A percentile compares a stretch with the other conserved stretches of the same genome.
Conservation (phyloP, 2,329 filamentous ascomycete genomes). For the Colletotrichum karsti region DNA sequence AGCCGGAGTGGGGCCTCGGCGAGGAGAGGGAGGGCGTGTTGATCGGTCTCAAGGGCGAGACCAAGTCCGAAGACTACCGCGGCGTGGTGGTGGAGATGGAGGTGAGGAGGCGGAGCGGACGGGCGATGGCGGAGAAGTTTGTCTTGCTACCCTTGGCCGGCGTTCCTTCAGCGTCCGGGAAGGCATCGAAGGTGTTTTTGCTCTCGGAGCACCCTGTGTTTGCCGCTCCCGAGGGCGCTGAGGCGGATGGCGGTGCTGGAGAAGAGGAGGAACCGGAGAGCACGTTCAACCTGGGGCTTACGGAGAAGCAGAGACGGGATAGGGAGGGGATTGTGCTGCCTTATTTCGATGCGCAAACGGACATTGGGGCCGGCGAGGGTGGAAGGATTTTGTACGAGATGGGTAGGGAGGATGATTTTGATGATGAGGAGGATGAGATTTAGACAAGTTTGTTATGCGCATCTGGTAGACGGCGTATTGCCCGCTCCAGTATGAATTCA, state of each 20-base stretch:
- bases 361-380: constrained; percentile 80
- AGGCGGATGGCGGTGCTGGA: constrained; percentile 39
- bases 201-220: constrained; percentile 83
- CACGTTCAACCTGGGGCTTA: constrained; percentile 87
- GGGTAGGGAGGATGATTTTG: constrained; percentile 95
- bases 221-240: constrained; percentile 52
- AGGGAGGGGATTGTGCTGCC: constrained; percentile 90
- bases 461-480: neutral
- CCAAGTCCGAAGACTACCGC: constrained; percentile 44
- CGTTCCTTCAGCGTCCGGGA: constrained; percentile 2
- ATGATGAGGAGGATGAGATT: constrained; percentile 94
- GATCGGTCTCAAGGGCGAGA: constrained; percentile 66
- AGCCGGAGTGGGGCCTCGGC: constrained; percentile 80
- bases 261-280: constrained; percentile 68
- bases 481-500: neutral
- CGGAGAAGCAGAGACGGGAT: constrained; percentile 88
- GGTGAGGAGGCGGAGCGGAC: constrained; percentile 82
- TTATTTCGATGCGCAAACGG: constrained; percentile 95
- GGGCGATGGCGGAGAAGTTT: constrained; percentile 76
- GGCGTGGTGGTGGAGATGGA: constrained; percentile 85
- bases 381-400: constrained; percentile 97
- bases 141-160: constrained; percentile 49
- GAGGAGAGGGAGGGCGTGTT: constrained; percentile 83
- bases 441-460: constrained; percentile 50
- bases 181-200: constrained; percentile 57